These are phyloP conservation scores for Suhomyces bribrorum DNA, from an alignment of 1,139 yeast species.

Conservation along the genomic window DNA sequence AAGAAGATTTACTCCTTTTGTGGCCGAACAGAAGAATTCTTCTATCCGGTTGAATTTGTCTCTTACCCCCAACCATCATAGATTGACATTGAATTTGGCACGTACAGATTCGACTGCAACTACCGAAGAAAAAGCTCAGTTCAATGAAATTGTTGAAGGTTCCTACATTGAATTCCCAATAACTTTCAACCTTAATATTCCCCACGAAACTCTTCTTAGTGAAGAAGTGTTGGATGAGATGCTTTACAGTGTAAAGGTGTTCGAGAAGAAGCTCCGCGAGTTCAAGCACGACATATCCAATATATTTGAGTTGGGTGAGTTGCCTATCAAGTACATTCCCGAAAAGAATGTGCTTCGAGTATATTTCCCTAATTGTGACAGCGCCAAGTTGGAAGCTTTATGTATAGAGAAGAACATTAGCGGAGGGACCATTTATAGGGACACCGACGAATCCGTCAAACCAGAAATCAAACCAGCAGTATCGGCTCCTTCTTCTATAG, in stretches of 20 bases:
- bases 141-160: slow-evolving; percentile 28
- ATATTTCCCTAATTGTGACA: slow-evolving; percentile 61
- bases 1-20: slow-evolving; percentile 6
- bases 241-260: slow-evolving; percentile 32
- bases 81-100: slow-evolving; percentile 39
- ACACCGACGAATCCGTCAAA: slow-evolving; percentile 1
- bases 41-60: slow-evolving; percentile 23
- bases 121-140: slow-evolving; percentile 19
- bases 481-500: slow-evolving; percentile 4
- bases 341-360: slow-evolving; percentile 44
- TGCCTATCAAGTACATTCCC: slow-evolving; percentile 45
- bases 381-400: slow-evolving; percentile 48
- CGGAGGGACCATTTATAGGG: slow-evolving; percentile 50
- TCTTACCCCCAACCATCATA: slow-evolving; percentile 39
- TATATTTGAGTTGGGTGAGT: slow-evolving; percentile 50
- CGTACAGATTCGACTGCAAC: slow-evolving; percentile 32
- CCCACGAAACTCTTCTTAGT: slow-evolving; percentile 52
- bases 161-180: slow-evolving; percentile 56
- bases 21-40: slow-evolving; percentile 7
- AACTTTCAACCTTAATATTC: slow-evolving; percentile 41
- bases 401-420: slow-evolving; percentile 51
- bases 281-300: slow-evolving; percentile 37
- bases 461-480: slow-evolving; percentile 8
- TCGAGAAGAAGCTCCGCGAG: slow-evolving; percentile 37
- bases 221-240: slow-evolving; percentile 48